Evolutionary conservation across 495 filamentous ascomycete species (phyloP).

Genomic region (Xylaria intraflava): DNA sequence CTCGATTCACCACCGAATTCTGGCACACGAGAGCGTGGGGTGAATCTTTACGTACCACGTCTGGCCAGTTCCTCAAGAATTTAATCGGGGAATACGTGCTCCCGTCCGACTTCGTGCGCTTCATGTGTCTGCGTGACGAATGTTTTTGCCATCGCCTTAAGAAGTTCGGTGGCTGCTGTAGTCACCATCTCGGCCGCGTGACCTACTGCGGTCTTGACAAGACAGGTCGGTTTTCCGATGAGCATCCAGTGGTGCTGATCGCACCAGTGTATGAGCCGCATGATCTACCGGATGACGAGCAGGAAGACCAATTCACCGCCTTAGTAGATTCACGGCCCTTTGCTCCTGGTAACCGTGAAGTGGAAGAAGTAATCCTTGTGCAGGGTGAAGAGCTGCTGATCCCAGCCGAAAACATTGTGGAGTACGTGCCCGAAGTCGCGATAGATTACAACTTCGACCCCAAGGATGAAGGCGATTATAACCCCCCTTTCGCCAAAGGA

Average conservation of each 20-base stretch:
- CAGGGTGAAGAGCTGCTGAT: neutral
- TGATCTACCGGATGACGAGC: neutral
- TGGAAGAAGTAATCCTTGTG: neutral
- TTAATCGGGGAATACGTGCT: neutral
- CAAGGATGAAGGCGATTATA: neutral
- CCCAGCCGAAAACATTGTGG: neutral
- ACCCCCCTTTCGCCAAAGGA: neutral
- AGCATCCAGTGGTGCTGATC: neutral
- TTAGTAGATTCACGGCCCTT: neutral
- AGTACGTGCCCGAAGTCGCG: neutral
- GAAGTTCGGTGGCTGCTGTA: neutral
- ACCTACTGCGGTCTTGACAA: neutral
- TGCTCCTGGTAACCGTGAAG: neutral
- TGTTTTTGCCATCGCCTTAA: neutral
- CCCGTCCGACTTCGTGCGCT: neutral
- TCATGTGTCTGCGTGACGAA: neutral
- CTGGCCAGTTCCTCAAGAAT: neutral
- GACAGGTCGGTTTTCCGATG: neutral
- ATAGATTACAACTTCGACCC: neutral
- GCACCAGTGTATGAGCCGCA: neutral
- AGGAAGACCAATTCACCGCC: neutral
- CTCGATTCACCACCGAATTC: neutral
- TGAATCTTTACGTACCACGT: neutral
- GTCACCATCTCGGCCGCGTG: neutral
- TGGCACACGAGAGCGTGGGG: neutral